phyloP scores from a whole-genome alignment of 2,329 filamentous ascomycete species.

The Beauveria bassiana region DNA sequence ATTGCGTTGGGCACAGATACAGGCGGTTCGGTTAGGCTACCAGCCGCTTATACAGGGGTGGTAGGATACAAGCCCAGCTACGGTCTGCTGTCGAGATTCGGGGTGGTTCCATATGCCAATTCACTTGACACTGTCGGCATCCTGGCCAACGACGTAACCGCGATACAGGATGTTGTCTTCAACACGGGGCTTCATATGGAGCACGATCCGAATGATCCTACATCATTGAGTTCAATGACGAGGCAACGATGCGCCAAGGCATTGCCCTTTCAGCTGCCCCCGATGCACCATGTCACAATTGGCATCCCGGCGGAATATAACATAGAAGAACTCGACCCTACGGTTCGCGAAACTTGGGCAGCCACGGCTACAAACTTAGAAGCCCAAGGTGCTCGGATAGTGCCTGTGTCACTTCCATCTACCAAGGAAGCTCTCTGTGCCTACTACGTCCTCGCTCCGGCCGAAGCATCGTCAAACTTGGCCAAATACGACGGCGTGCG shows the following conservation, averaged over 20 bases:
- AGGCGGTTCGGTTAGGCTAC: conserved; percentile 78
- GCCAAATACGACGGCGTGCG: conserved; percentile 97
- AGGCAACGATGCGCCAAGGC: conserved; percentile 40
- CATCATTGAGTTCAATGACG: conserved; percentile 52
- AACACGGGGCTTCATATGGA: conserved; percentile 40
- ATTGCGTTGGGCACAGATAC: conserved; percentile 86
- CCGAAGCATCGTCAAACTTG: conserved; percentile 91
- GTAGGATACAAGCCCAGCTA: conserved; percentile 91
- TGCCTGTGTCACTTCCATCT: conserved; percentile 71
- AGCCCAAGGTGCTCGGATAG: conserved; percentile 59
- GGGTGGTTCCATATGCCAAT: conserved; percentile 86
- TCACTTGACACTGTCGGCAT: conserved; percentile 87
- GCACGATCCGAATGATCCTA: conserved; percentile 67
- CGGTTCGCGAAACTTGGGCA: conserved; percentile 64
- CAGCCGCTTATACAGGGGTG: conserved; percentile 76
- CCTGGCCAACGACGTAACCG: conserved; percentile 47
- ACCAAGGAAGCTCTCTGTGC: conserved; percentile 82
- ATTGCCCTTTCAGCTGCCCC: conserved; percentile 17
- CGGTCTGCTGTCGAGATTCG: conserved; percentile 75
- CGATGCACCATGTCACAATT: conserved; percentile 35
- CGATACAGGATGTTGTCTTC: conserved; percentile 43
- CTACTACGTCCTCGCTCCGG: conserved; percentile 92
- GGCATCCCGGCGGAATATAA: conserved; percentile 75
- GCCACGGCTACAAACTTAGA: conserved; percentile 52
- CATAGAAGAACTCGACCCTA: conserved; percentile 65